Evolutionary conservation across 306 rosid genomes (phyloP).

Genomic region (Lupinus albus): DNA sequence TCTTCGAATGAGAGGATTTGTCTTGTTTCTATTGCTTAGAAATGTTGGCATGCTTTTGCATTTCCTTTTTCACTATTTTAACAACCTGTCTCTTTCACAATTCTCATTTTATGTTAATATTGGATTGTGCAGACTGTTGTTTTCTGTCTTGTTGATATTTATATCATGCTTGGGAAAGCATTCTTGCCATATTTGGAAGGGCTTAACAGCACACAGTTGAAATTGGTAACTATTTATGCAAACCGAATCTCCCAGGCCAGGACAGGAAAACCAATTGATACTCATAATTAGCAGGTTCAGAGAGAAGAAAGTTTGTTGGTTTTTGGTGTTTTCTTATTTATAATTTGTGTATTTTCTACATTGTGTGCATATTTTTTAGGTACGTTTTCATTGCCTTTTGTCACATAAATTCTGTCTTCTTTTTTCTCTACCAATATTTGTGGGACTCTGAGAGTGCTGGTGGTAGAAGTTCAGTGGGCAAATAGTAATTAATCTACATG

Average conservation of each 20-base stretch:
- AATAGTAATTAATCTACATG: constrained; percentile 68
- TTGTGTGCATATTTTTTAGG: constrained; percentile 67
- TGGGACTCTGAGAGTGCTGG: constrained; percentile 59
- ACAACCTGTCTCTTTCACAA: constrained; percentile 13
- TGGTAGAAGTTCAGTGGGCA: constrained; percentile 51
- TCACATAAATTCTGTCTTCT: constrained; percentile 37
- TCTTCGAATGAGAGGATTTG: constrained; percentile 27
- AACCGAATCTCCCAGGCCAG: constrained; percentile 83
- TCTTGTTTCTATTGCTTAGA: constrained; percentile 15
- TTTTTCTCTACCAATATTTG: constrained; percentile 41
- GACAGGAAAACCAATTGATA: constrained; percentile 58
- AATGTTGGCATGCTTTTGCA: constrained; percentile 19
- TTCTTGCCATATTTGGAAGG: constrained; percentile 79
- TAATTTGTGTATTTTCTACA: constrained; percentile 80
- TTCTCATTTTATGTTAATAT: constrained; percentile 19
- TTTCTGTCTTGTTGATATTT: constrained; percentile 81
- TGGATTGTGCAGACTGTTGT: constrained; percentile 74
- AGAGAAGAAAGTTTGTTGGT: constrained; percentile 43
- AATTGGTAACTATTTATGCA: constrained; percentile 79
- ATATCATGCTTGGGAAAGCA: constrained; percentile 83
- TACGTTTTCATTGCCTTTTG: constrained; percentile 44
- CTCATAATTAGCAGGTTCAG: constrained; percentile 52
- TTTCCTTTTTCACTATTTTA: constrained; percentile 6
- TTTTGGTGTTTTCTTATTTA: constrained; percentile 44
- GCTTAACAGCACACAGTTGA: constrained; percentile 76